Base-by-base conservation (phyloP, 345 rosid species). In the Streptanthus diversifolius region DNA sequence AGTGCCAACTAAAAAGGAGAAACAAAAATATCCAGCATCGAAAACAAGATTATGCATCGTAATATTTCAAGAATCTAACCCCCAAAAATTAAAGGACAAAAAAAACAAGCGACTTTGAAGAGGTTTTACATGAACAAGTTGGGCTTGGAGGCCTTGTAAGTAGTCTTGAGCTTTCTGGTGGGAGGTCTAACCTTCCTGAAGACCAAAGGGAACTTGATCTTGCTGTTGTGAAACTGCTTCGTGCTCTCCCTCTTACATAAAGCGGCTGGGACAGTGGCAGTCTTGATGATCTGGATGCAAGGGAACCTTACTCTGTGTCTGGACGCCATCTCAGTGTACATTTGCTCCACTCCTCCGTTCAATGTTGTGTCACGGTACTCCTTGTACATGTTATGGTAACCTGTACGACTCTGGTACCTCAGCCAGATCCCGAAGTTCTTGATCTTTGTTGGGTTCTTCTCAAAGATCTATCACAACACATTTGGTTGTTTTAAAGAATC, bases 241-340 rank as follows among this genome's bases (percentile, higher is more conserved):
- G 84, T 82, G 80, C 82, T 82, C 24, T 86, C 90, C 63, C 90
- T 82, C 77, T 82, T 82, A 70, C 82, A 79, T 11, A 82, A 76
- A 2, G 74, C 70, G 1, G 85, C 82, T 5, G 84, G 87, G 55
- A 86, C 74, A 0, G 86, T 86, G 0, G 86, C 85, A 5, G 86
- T 86, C 80, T 86, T 84, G 66, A 86, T 86, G 49, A 86, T 82
- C 78, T 86, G 87, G 14, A 84, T 86, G 68, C 86, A 86, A 3
- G 87, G 90, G 71, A 81, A 86, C 67, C 86, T 82, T n/a, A 84
- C 88, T 35, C 88, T 81, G 76, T 86, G 88, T 10, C 88, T 81
- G 19, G 88, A 86, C 1, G 90, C 88, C 90, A 86, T 84, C 76
- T 86, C 86, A 0, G 45, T 84, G 84, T 84, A 84, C 86, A 86